A percentile compares a stretch with the other conserved stretches of the same genome.
phyloP scores from a whole-genome alignment of 768 basidiomycete species.

The Termitomyces sp. region DNA sequence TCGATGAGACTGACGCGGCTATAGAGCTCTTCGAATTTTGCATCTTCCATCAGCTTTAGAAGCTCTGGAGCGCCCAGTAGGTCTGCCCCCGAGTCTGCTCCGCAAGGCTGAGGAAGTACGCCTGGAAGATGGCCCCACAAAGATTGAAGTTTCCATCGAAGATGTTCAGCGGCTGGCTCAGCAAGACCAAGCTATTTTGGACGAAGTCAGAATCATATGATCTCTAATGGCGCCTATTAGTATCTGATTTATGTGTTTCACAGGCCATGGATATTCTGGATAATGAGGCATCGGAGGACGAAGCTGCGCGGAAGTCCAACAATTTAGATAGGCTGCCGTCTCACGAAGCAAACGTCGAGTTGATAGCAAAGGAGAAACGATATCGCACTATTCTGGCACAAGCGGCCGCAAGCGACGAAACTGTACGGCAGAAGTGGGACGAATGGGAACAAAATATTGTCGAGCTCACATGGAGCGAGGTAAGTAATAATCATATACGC shows the following conservation, averaged over 20 bases:
- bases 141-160: constrained; percentile 69
- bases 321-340: constrained; percentile 61
- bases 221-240: background rate
- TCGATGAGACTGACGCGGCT: background rate
- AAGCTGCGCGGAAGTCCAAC: constrained; percentile 55
- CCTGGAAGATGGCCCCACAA: constrained; percentile 68
- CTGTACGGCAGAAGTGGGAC: constrained; percentile 82
- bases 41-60: constrained; percentile 87
- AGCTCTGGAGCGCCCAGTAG: constrained; percentile 82
- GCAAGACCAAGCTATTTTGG: constrained; percentile 59
- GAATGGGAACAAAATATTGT: constrained; percentile 78
- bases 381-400: constrained; percentile 72
- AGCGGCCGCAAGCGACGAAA: constrained; percentile 73
- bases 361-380: constrained; percentile 67
- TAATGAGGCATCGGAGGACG: constrained; percentile 84
- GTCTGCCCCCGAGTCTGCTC: constrained; percentile 85
- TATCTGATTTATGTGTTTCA: background rate
- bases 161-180: constrained; percentile 68
- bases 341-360: constrained; percentile 72
- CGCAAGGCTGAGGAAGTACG: constrained; percentile 85
- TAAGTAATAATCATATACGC: constrained; percentile 32
- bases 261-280: constrained; percentile 92
- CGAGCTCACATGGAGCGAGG: constrained; percentile 65
- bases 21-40: constrained; percentile 63
- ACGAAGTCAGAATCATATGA: constrained; percentile 56